Evolutionary conservation across 257 asterid species (phyloP), one percentile per base, ranked within the genome.

Genomic region (Solanum etuberosum): DNA sequence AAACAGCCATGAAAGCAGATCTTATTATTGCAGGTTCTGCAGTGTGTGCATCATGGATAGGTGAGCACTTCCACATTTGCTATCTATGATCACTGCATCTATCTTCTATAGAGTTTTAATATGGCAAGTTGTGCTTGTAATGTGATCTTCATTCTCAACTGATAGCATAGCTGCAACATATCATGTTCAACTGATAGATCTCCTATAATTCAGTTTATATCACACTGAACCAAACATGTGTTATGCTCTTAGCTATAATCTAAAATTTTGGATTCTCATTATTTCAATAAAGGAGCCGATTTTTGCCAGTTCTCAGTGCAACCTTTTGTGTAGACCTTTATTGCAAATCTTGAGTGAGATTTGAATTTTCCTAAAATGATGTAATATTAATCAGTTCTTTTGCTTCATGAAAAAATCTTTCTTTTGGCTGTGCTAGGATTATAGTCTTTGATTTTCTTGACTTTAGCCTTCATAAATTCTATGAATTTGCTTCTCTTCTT

Each of bases 1-100:
- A 95, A 91, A 92, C 94, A 67, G 98, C 99, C 85, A 95, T 95
- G 98, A 97, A 91, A 90, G 96, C 99, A 21, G 97, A 97, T 91
- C 95, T 96, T 88, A 94, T 97, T 86, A 96, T 97, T 86, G 99
- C 99, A 21, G 99, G 99, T 21, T 97, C 99, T 34, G 99, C 99
- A 27, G 98, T 96, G 42, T 97, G 98, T 85, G 94, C 99, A 9
- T 92, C 98, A 38, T 96, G 99, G 99, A 96, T 97, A 59, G 99
- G 99, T 97, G 71, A 97, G 97, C 48, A 68, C 32, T 86, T 72
- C 67, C 57, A 21, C 38, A 72, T 57, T 74, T 65, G 20, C 71
- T 71, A 18, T 86, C 65, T 86, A 74, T 16, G 7, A 42, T 59
- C 46, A 29, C 71, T 48, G 25, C 38, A 46, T 25, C 27, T 83